A percentile compares a stretch with the other conserved stretches of the same genome.
Conservation (phyloP, 2,329 filamentous ascomycete species). For the Fragosphaeria purpurea region DNA sequence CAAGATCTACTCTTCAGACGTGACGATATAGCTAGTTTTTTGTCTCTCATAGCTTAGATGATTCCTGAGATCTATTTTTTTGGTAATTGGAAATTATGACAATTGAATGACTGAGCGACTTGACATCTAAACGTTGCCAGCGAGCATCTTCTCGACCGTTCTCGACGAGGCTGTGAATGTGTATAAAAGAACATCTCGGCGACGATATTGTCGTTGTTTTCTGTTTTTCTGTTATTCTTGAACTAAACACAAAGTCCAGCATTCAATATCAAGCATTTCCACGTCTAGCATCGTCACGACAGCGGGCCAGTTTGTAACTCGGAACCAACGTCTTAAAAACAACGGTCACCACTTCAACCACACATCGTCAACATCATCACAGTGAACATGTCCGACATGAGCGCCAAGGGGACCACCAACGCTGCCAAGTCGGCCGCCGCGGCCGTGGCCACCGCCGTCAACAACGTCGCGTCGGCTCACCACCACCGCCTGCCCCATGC, state of each 20-base stretch:
- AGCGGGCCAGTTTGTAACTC: no score
- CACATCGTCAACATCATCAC: constrained; percentile 1
- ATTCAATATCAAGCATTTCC: not conserved
- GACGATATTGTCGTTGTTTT: constrained; percentile 14
- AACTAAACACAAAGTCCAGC: constrained; percentile 17
- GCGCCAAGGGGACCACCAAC: constrained; percentile 7
- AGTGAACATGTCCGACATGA: constrained; percentile 8
- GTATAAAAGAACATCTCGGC: constrained; percentile 24
- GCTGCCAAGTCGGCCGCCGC: constrained; percentile 10
- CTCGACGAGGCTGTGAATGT: not conserved
- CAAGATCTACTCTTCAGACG: no score
- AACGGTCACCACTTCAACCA: not conserved
- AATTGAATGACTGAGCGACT: no score
- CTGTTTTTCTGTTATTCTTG: constrained; percentile 15
- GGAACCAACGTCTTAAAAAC: no score
- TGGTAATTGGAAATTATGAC: no score
- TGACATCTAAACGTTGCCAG: no score
- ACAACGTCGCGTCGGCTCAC: constrained; percentile 40
- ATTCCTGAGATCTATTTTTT: no score
- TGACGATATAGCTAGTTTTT: no score
- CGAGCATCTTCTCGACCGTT: constrained; percentile 10
- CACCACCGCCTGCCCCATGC: constrained; percentile 56
- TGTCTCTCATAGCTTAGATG: no score
- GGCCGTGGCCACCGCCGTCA: constrained; percentile 25
- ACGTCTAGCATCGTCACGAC: no score